phyloP scores from a whole-genome alignment of 306 rosid genomes.

The Fragaria vesca region DNA sequence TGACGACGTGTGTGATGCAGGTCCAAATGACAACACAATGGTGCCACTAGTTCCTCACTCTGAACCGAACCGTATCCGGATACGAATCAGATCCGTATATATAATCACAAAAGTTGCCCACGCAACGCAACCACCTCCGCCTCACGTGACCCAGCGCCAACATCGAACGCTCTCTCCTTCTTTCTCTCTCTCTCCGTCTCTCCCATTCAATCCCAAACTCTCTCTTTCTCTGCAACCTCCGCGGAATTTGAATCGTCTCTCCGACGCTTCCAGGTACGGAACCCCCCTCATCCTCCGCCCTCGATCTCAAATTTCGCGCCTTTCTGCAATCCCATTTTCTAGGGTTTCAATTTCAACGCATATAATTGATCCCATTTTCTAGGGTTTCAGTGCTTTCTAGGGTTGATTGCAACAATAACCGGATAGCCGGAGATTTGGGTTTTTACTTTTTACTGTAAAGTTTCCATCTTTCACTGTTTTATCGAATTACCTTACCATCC shows the following conservation, averaged over 20 bases:
- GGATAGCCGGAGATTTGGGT: background rate
- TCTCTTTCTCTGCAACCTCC: constrained; percentile 5
- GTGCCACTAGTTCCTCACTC: no score
- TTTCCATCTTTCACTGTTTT: constrained; percentile 5
- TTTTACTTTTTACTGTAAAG: background rate
- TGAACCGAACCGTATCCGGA: background rate
- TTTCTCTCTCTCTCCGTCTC: background rate
- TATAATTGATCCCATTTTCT: background rate
- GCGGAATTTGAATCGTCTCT: background rate
- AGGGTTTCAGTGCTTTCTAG: constrained; percentile 2
- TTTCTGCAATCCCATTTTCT: background rate
- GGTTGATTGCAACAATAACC: background rate
- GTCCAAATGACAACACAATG: no score
- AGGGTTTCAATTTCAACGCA: background rate
- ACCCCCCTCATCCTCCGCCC: no score
- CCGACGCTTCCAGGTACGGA: constrained; percentile 9
- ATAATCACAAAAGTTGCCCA: background rate
- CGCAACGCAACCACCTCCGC: background rate
- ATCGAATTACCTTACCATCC: background rate
- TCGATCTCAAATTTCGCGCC: constrained; percentile 13
- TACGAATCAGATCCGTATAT: background rate
- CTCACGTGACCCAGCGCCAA: background rate
- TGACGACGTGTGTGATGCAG: no score
- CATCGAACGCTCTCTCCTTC: background rate
- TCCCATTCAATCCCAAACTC: background rate